Percentiles rank a stretch among this genome's conserved stretches.
phyloP scores from a whole-genome alignment of 2,329 filamentous ascomycete genomes.

The Hymenoscyphus fraxineus region DNA sequence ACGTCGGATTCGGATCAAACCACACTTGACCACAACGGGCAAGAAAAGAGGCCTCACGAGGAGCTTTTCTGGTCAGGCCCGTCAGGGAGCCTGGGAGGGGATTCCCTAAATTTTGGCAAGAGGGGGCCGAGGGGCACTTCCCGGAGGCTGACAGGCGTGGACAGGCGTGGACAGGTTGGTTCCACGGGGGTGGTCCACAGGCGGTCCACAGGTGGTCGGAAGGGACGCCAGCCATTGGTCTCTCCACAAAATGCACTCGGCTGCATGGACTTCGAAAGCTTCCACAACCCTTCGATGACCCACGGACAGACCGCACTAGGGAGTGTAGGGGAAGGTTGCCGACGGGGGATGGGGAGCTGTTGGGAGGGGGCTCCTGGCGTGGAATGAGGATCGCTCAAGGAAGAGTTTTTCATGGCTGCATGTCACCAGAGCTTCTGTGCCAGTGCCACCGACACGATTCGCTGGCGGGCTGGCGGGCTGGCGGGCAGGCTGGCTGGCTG shows the following conservation, averaged over 20 bases:
- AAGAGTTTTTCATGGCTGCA: conserved; percentile 22
- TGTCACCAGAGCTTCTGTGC: neutral
- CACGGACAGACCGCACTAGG: conserved; percentile 3
- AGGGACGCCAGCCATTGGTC: conserved; percentile 17
- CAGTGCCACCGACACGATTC: neutral
- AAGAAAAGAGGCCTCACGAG: conserved; percentile 16
- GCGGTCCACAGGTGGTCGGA: neutral
- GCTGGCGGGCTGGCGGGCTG: neutral
- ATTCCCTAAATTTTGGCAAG: neutral
- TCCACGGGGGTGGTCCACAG: too few relatives aligned
- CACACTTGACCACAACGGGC: conserved; percentile 18
- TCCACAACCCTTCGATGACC: conserved; percentile 21
- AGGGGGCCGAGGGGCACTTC: neutral
- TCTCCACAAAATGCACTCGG: conserved; percentile 19
- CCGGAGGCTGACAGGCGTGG: neutral
- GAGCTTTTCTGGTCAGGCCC: neutral
- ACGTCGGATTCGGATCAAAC: neutral
- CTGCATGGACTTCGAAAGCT: conserved; percentile 15
- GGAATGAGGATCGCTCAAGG: conserved; percentile 13
- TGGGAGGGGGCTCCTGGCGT: conserved; percentile 2
- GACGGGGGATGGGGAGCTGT: neutral
- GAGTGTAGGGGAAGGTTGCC: conserved; percentile 3
- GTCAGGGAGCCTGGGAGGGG: neutral
- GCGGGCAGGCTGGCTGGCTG: neutral
- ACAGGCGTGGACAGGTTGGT: neutral